Percentiles rank a stretch among this genome's conserved stretches.
Conservation (phyloP, 2,329 filamentous ascomycete species). For the Fusarium sp. region DNA sequence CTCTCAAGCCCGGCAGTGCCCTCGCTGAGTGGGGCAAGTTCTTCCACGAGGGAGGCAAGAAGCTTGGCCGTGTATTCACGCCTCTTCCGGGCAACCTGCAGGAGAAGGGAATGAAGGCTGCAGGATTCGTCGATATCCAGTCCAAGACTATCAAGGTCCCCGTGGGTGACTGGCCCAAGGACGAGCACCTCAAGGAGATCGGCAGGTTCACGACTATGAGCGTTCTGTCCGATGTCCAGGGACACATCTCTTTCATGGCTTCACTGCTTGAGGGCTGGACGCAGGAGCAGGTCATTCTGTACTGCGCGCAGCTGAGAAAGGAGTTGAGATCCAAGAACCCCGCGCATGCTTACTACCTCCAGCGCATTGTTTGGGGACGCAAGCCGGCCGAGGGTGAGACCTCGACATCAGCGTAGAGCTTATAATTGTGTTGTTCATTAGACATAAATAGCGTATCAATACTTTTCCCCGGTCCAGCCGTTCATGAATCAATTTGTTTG, state of each 20-base stretch:
- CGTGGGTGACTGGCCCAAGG: slow-evolving; percentile 39
- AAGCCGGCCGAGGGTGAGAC: slow-evolving; percentile 26
- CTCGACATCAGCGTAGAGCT: neutral
- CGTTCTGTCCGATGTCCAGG: slow-evolving; percentile 54
- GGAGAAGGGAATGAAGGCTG: slow-evolving; percentile 36
- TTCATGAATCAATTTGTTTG: slow-evolving; percentile 16
- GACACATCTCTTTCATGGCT: slow-evolving; percentile 52
- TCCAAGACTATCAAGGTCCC: slow-evolving; percentile 42
- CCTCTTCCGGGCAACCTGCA: slow-evolving; percentile 28
- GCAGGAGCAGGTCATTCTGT: slow-evolving; percentile 51
- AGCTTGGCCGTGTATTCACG: slow-evolving; percentile 50
- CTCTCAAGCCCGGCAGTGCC: slow-evolving; percentile 47
- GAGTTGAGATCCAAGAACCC: slow-evolving; percentile 47
- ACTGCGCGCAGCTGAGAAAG: slow-evolving; percentile 51
- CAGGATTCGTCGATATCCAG: slow-evolving; percentile 41
- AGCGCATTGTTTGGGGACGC: slow-evolving; percentile 47
- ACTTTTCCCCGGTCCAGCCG: slow-evolving; percentile 30
- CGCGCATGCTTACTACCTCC: slow-evolving; percentile 49
- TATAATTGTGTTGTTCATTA: slow-evolving; percentile 23
- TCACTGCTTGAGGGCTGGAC: slow-evolving; percentile 54
- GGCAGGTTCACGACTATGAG: slow-evolving; percentile 50
- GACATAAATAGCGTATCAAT: slow-evolving; percentile 23
- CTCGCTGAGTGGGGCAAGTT: slow-evolving; percentile 47
- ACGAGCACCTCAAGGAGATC: slow-evolving; percentile 35
- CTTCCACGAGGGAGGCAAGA: slow-evolving; percentile 48